These are phyloP conservation scores for Apiospora kogelbergensis DNA, from an alignment of 2,329 filamentous ascomycete genomes.

Conservation along the genomic window DNA sequence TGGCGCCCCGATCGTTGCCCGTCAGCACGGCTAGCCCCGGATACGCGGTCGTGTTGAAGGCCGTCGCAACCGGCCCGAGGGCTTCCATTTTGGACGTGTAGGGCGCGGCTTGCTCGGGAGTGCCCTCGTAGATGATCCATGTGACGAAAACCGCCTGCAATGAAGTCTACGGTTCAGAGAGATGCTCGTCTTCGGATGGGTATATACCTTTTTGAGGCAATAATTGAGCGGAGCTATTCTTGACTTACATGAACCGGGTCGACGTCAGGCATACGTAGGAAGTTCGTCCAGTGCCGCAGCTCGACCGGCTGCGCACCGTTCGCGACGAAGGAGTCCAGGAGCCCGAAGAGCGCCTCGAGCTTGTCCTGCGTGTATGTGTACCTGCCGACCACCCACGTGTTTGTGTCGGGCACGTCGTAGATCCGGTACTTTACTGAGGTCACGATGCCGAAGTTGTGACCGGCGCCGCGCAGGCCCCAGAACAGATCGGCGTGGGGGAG, in stretches of 20 bases:
- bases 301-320: slow-evolving; percentile 9
- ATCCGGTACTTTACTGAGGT: slow-evolving; percentile 23
- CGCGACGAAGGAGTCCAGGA: slow-evolving; percentile 11
- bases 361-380: slow-evolving; percentile 16
- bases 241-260: slow-evolving; percentile 11
- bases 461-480: slow-evolving; percentile 42
- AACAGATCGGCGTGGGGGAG: slow-evolving; percentile 33
- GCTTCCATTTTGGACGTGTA: slow-evolving; percentile 5
- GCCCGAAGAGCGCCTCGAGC: slow-evolving; percentile 14
- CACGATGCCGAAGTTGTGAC: slow-evolving; percentile 43
- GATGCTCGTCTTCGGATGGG: not conserved
- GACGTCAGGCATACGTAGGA: not conserved
- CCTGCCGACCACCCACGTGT: slow-evolving; percentile 14
- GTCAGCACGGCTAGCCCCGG: slow-evolving; percentile 4
- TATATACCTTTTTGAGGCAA: too few species aligned
- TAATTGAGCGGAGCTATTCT: not conserved
- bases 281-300: slow-evolving; percentile 11
- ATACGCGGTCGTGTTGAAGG: not conserved
- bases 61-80: not conserved
- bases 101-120: slow-evolving; percentile 1
- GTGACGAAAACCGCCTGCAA: not conserved
- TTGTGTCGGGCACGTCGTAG: slow-evolving; percentile 11
- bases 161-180: too few species aligned
- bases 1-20: not conserved
- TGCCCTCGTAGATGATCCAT: slow-evolving; percentile 10